phyloP scores from a whole-genome alignment of 768 basidiomycete genomes.

The Sutorius australiensis region DNA sequence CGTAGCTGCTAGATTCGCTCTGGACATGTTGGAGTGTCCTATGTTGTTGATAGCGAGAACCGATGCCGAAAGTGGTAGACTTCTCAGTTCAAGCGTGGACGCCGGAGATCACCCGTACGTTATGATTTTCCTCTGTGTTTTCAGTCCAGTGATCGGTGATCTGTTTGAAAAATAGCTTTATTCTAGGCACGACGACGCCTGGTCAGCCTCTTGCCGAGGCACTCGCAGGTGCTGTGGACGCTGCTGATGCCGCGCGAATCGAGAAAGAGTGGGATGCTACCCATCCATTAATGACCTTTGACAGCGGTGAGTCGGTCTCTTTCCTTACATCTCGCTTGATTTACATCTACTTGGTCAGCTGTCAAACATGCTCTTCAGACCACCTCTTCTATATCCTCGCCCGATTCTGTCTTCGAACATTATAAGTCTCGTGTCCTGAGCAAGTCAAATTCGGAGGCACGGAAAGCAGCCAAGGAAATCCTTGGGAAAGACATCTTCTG shows the following conservation, averaged over 20 bases:
- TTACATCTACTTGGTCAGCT: constrained; percentile 14
- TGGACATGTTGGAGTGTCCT: constrained; percentile 84
- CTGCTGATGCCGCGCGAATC: constrained; percentile 65
- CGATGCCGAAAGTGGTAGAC: constrained; percentile 83
- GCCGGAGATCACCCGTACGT: constrained; percentile 62
- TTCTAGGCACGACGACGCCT: constrained; percentile 56
- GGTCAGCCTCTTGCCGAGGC: constrained; percentile 60
- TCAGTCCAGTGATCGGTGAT: constrained; percentile 9
- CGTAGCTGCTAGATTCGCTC: constrained; percentile 82
- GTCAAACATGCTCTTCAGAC: constrained; percentile 20
- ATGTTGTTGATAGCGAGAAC: constrained; percentile 91
- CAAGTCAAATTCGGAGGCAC: constrained; percentile 70
- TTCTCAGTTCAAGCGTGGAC: constrained; percentile 83
- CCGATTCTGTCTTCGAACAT: constrained; percentile 46
- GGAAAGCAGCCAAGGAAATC: constrained; percentile 69
- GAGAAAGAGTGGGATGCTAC: constrained; percentile 72
- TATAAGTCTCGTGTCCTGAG: constrained; percentile 58
- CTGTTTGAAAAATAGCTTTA: constrained; percentile 43
- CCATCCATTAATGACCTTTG: constrained; percentile 76
- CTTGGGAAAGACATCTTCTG: constrained; percentile 64
- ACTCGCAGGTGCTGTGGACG: constrained; percentile 61
- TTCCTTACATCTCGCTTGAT: constrained; percentile 42
- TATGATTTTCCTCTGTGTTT: constrained; percentile 21
- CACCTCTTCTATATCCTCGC: constrained; percentile 23
- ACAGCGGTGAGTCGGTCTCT: constrained; percentile 56